phyloP scores from a whole-genome alignment of 352 stramenopile genomes.

The Phytophthora megakarya region DNA sequence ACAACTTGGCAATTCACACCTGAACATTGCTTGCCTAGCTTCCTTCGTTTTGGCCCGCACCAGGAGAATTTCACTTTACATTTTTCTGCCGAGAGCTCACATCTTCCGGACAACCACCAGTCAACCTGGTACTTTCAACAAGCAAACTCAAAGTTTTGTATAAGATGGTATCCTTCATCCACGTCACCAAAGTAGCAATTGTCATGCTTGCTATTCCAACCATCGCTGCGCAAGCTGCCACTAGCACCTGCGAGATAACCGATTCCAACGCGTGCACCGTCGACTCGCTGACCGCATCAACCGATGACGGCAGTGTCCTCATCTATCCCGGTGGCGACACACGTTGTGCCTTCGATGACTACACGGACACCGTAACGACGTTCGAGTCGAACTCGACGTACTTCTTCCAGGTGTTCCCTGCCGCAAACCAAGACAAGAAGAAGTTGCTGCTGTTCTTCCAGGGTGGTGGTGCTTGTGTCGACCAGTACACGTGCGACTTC shows the following conservation, averaged over 20 bases:
- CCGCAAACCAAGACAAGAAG: slow-evolving; percentile 48
- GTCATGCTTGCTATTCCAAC: too few relatives aligned
- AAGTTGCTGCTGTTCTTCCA: slow-evolving; percentile 82
- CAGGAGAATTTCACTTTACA: too few relatives aligned
- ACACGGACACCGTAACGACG: slow-evolving; percentile 40
- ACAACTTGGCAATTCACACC: too few relatives aligned
- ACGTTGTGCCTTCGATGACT: slow-evolving; percentile 66
- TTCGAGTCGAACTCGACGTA: slow-evolving; percentile 63
- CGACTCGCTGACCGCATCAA: slow-evolving; percentile 52
- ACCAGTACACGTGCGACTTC: slow-evolving; percentile 70
- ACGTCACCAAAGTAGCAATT: too few relatives aligned
- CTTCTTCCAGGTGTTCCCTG: slow-evolving; percentile 80
- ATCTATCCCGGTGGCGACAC: slow-evolving; percentile 64
- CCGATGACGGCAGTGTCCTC: slow-evolving; percentile 51
- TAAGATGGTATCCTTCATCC: too few relatives aligned
- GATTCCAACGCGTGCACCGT: slow-evolving; percentile 52
- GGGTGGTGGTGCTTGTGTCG: slow-evolving; percentile 67
- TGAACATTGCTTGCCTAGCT: too few relatives aligned
- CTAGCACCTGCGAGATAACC: slow-evolving; percentile 61
- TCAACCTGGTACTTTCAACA: too few relatives aligned
- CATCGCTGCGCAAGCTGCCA: too few relatives aligned
- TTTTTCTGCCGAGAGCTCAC: too few relatives aligned
- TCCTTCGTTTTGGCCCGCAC: too few relatives aligned
- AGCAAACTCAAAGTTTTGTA: too few relatives aligned
- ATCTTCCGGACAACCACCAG: too few relatives aligned